Base-by-base conservation (phyloP, 2,329 filamentous ascomycete genomes). In the Zasmidium angulare region DNA sequence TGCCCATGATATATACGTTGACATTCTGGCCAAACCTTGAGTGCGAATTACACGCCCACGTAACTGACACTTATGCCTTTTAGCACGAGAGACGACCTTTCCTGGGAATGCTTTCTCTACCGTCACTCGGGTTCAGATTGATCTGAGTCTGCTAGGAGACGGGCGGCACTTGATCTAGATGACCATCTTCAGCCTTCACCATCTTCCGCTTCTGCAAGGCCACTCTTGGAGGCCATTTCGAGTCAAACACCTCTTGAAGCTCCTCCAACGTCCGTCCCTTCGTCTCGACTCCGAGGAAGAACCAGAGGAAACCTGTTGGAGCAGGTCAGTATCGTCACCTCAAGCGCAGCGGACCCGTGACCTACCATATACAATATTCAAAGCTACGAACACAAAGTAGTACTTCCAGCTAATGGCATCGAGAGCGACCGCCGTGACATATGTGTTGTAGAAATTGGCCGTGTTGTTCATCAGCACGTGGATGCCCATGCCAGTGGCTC, bases 181-280 rank as follows among this genome's bases (percentile, higher is more conserved):
- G 50, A 12, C 57, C 57, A 23, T 55, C 48, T 12, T 36, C 31
- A 2, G 29, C 40, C 52, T 49, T 59, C 7, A 59, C 48, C 53
- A 59, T 59, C 36, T 48, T 59, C 14, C 51, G 23, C 48, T 55
- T 55, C 36, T 43, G 7, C 14, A 71, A 53, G 21, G 65, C 67
- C 7, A 72, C 68, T 64, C 76, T 75, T 19, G 78, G 76, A 0
- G 77, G 77, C 24, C 74, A 73, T 50, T 64, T 68, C 0, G 71
- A 71, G 46, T 71, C 71, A 62, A 81, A 80, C 55, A 81, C 77
- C 24, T 73, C 71, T 19, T 75, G 73, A 10, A 81, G 68, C 66
- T 81, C 79, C 64, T 81, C 79, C 21, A 81, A 71, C 9, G 76
- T 80, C 21, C 61, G 59, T 17, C 74, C 68, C 50, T 75, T 74